Conservation (phyloP, 2,329 filamentous ascomycete genomes). For the Didymellaceae sp. region DNA sequence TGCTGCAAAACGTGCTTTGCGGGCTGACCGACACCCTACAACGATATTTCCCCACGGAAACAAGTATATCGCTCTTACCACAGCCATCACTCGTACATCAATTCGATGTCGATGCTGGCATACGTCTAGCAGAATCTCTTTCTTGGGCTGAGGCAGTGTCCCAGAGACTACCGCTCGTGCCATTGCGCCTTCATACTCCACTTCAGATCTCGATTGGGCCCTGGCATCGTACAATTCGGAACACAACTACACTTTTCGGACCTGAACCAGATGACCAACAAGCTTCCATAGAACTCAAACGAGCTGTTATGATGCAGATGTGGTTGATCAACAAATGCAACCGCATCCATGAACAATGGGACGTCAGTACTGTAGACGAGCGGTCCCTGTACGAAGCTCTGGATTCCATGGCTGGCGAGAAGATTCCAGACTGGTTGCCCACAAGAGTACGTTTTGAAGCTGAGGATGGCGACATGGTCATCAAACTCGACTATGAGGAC, state of each 20-base stretch:
- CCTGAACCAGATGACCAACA: background rate
- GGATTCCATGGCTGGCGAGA: slow-evolving; percentile 34
- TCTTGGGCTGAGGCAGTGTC: slow-evolving; percentile 30
- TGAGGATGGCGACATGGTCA: slow-evolving; percentile 39
- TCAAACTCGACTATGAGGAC: slow-evolving; percentile 38
- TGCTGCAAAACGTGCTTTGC: slow-evolving; percentile 31
- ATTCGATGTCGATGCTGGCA: slow-evolving; percentile 29
- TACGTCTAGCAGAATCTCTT: slow-evolving; percentile 29
- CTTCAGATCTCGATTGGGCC: slow-evolving; percentile 36
- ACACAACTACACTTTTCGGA: background rate
- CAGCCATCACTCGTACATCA: slow-evolving; percentile 16
- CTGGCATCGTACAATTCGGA: slow-evolving; percentile 32
- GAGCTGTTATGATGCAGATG: slow-evolving; percentile 31
- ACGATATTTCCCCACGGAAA: slow-evolving; percentile 29
- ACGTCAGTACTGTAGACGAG: slow-evolving; percentile 28
- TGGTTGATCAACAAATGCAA: slow-evolving; percentile 33
- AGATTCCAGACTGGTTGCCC: slow-evolving; percentile 40
- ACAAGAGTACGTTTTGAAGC: slow-evolving; percentile 34
- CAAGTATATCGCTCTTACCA: slow-evolving; percentile 27
- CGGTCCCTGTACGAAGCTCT: slow-evolving; percentile 28
- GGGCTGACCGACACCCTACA: slow-evolving; percentile 34
- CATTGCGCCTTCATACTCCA: slow-evolving; percentile 37
- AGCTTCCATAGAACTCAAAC: slow-evolving; percentile 4
- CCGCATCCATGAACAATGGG: slow-evolving; percentile 32
- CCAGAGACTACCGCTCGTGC: slow-evolving; percentile 32